A percentile compares a stretch with the other conserved stretches of the same genome.
These are phyloP conservation scores for Boletus coccyginus DNA, from an alignment of 768 basidiomycete genomes.

Conservation along the genomic window DNA sequence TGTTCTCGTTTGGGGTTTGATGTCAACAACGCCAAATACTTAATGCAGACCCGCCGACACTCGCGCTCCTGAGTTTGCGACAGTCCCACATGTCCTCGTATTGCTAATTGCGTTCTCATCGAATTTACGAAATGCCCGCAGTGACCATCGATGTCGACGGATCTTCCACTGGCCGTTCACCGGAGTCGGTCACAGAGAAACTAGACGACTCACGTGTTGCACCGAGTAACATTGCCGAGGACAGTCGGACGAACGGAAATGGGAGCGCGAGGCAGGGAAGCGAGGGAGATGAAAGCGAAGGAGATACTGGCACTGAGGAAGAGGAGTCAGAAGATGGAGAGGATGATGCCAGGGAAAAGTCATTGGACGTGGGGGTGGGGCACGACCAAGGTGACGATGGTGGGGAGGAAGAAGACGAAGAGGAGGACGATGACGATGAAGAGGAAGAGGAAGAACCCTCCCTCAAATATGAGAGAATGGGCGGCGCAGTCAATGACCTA, in stretches of 20 bases:
- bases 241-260: conserved; percentile 20
- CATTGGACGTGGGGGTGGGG: background rate
- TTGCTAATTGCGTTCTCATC: background rate
- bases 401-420: conserved; percentile 22
- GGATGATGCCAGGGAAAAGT: background rate
- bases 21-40: conserved; percentile 19
- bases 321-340: conserved; percentile 6
- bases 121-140: conserved; percentile 10
- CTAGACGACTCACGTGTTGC: background rate
- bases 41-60: background rate
- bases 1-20: background rate
- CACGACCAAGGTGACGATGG: conserved; percentile 1
- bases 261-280: background rate
- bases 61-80: background rate
- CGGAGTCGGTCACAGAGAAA: conserved; percentile 1
- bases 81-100: conserved; percentile 10
- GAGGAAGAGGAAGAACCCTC: conserved; percentile 89
- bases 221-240: background rate
- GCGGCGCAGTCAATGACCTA: conserved; percentile 68
- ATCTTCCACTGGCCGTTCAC: background rate
- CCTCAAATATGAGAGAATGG: conserved; percentile 86
- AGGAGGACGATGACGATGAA: conserved; percentile 36
- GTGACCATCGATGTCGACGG: background rate
- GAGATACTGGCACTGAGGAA: background rate
- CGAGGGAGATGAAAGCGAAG: conserved; percentile 4